Percentiles rank a stretch among this genome's conserved stretches.
Evolutionary conservation across 2,329 filamentous ascomycete genomes (phyloP).

Genomic region (Parastagonospora nodorum): DNA sequence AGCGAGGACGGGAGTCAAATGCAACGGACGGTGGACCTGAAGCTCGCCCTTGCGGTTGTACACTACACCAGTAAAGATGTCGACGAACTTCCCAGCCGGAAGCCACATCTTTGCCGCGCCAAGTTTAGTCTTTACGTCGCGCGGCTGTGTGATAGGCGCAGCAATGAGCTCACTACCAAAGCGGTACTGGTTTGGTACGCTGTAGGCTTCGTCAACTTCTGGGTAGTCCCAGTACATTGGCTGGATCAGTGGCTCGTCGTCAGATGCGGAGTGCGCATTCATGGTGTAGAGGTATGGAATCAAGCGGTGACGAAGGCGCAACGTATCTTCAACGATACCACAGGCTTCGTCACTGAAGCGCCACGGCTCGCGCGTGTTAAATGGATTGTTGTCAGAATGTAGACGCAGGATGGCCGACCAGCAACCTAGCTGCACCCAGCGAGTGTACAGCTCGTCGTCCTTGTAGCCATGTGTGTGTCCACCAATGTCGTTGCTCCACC

Average conservation of each 20-base stretch:
- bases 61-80: slow-evolving; percentile 62
- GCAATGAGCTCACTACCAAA: slow-evolving; percentile 64
- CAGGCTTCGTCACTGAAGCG: slow-evolving; percentile 55
- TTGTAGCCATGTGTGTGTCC: slow-evolving; percentile 63
- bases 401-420: slow-evolving; percentile 67
- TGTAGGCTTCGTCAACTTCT: slow-evolving; percentile 59
- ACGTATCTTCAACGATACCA: slow-evolving; percentile 54
- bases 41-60: slow-evolving; percentile 63
- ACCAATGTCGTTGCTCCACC: slow-evolving; percentile 73
- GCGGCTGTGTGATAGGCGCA: slow-evolving; percentile 60
- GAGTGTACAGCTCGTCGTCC: slow-evolving; percentile 63
- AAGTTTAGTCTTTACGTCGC: slow-evolving; percentile 53
- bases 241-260: slow-evolving; percentile 60
- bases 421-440: slow-evolving; percentile 67
- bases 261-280: slow-evolving; percentile 54
- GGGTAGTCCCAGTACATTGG: slow-evolving; percentile 68
- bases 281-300: slow-evolving; percentile 66
- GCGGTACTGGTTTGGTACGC: slow-evolving; percentile 62
- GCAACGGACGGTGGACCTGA: slow-evolving; percentile 56
- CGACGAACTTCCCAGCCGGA: slow-evolving; percentile 59
- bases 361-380: slow-evolving; percentile 69
- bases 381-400: slow-evolving; percentile 63
- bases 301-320: slow-evolving; percentile 62
- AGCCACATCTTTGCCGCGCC: slow-evolving; percentile 61
- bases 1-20: slow-evolving; percentile 60